phyloP scores from a whole-genome alignment of 176 grass and related monocot species.

The Thalia dealbata region DNA sequence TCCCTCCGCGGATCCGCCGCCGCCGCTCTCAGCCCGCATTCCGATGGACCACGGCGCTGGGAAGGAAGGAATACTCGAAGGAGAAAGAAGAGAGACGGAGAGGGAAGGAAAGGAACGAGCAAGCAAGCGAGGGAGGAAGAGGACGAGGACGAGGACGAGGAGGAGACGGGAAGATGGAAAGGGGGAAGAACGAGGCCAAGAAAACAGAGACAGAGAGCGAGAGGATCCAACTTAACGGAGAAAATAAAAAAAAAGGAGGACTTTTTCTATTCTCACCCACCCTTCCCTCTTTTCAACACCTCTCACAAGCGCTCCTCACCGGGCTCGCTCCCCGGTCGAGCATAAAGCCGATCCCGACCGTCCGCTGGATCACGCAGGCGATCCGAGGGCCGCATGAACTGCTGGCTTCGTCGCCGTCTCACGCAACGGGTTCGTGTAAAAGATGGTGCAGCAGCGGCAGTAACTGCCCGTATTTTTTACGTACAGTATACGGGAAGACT shows the following conservation, averaged over 20 bases:
- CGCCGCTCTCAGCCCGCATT: background rate
- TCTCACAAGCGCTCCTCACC: background rate
- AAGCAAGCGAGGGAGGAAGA: background rate
- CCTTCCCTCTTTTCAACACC: background rate
- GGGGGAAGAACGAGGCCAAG: background rate
- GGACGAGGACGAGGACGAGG: background rate
- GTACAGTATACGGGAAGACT: no score
- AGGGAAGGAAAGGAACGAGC: background rate
- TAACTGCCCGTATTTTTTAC: no score
- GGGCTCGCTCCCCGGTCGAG: background rate
- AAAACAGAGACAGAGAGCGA: no score
- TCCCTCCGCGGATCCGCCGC: no score
- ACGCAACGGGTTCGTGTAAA: no score
- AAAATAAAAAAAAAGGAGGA: no score
- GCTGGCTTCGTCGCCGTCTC: no score
- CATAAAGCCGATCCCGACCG: background rate
- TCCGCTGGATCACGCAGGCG: background rate
- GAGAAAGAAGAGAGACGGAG: background rate
- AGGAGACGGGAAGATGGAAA: background rate
- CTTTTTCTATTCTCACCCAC: background rate
- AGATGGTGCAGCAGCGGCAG: no score
- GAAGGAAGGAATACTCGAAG: background rate
- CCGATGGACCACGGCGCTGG: background rate
- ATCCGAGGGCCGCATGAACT: no score
- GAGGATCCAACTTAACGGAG: no score